Evolutionary conservation across 2,329 filamentous ascomycete species (phyloP), one percentile per base, ranked within the genome.

Genomic region (Claviceps arundinis): DNA sequence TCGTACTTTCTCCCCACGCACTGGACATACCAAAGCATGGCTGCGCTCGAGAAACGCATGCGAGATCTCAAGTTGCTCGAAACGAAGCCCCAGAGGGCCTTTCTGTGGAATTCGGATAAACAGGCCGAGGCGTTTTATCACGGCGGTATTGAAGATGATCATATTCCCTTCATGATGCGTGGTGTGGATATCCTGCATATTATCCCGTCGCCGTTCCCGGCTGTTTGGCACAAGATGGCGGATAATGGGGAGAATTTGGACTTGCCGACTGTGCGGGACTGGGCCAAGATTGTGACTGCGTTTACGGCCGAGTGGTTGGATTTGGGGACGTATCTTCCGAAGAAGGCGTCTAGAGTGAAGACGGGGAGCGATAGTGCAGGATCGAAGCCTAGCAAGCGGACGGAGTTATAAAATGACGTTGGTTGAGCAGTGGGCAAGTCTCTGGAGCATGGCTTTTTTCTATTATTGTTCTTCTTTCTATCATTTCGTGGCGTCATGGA

Each of bases 221-320:
- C 58, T 0, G 85, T 94, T 1, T 98, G 93, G 93, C 93, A 98
- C 69, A 84, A 75, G 1, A 81, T 89, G 61, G 71, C 82, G 0
- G 93, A 98, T 63, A 84, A 95, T 60, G 91, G 81, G 2, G 82
- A 84, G 58, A 86, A 97, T 68, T 70, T 98, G 52, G 89, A 98
- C 65, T 71, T 84, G 58, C 73, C 80, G 8, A 91, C 87, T 0
- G 80, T 90, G 38, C 78, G 86, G 60, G 93, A 98, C 66, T 98
- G 93, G 93, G 81, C 85, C 17, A 82, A 79, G 64, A 83, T 98
- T 48, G 74, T 91, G 6, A 84, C 86, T 1, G 90, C 82, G 0
- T 98, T 97, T 70, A 78, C 82, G 37, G 84, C 87, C 0, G 91
- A 97, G 68, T 97, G 90, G 89, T 80, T 97, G 79, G 90, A 95